A percentile compares a stretch with the other conserved stretches of the same genome.
phyloP scores from a whole-genome alignment of 2,329 filamentous ascomycete species.

The Neoscytalidium dimidiatum region DNA sequence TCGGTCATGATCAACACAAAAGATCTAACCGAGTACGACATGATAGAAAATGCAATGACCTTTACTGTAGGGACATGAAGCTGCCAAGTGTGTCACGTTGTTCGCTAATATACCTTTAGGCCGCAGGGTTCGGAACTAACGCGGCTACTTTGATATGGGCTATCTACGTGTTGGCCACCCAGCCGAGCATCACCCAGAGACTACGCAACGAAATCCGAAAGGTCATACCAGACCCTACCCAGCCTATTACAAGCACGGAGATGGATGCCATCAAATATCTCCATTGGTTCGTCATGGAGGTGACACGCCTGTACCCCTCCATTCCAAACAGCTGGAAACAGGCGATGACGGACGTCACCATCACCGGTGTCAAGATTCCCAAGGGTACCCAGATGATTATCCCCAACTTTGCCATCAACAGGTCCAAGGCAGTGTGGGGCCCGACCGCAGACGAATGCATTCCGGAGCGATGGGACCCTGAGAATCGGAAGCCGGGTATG shows the following conservation, averaged over 20 bases:
- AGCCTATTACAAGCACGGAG: not conserved
- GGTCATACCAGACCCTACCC: not conserved
- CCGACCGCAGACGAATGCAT: not conserved
- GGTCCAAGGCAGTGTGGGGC: not conserved
- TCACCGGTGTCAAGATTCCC: not conserved
- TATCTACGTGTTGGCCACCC: not conserved
- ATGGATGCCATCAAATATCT: not conserved
- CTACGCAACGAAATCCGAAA: not conserved
- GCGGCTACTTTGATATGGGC: not conserved
- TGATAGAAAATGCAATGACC: constrained; percentile 5
- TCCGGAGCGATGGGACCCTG: not conserved
- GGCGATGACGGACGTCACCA: not conserved
- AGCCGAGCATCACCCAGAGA: not conserved
- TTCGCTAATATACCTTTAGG: not conserved
- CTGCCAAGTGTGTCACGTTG: no score
- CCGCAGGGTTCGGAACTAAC: not conserved
- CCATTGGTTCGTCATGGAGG: not conserved
- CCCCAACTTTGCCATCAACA: not conserved
- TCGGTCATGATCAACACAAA: constrained; percentile 1
- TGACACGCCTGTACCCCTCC: not conserved
- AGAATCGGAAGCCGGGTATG: not conserved
- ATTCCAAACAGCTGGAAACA: constrained; percentile 1
- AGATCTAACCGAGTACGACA: not conserved
- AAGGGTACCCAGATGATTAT: not conserved
- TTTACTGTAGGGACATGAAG: not conserved